Conservation (phyloP, 768 basidiomycete genomes). For the Chlorophyllum brunneum region DNA sequence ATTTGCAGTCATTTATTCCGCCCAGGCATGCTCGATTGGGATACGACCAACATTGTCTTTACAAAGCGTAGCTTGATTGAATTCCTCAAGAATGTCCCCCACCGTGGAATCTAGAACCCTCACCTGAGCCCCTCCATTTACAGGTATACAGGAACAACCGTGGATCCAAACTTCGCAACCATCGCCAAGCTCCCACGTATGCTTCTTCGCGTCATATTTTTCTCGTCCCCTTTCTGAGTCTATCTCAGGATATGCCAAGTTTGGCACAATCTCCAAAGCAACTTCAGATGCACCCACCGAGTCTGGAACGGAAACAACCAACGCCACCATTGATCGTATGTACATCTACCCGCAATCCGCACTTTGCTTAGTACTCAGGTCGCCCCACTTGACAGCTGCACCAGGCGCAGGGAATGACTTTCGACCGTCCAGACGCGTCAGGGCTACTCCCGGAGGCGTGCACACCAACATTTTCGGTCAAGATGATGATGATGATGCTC, state of each 20-base stretch:
- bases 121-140: background rate
- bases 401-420: conserved; percentile 29
- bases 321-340: background rate
- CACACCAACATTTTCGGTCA: conserved; percentile 48
- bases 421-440: conserved; percentile 53
- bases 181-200: conserved; percentile 74
- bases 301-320: conserved; percentile 1
- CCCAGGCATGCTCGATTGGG: conserved; percentile 80
- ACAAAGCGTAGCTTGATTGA: conserved; percentile 75
- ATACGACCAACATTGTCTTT: conserved; percentile 69
- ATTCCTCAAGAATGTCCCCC: conserved; percentile 61
- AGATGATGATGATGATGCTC: conserved; percentile 50
- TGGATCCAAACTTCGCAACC: conserved; percentile 72
- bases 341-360: too few relatives aligned
- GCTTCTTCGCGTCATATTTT: conserved; percentile 15
- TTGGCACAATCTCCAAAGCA: conserved; percentile 49
- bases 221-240: conserved; percentile 3
- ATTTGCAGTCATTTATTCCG: background rate
- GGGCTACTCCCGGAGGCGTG: conserved; percentile 49
- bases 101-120: background rate
- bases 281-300: conserved; percentile 7
- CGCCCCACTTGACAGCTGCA: too few relatives aligned
- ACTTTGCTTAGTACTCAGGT: too few relatives aligned
- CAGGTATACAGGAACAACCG: conserved; percentile 71
- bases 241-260: conserved; percentile 62